These are phyloP conservation scores for Citrus glauca DNA, from an alignment of 345 rosid species.

Conservation along the genomic window DNA sequence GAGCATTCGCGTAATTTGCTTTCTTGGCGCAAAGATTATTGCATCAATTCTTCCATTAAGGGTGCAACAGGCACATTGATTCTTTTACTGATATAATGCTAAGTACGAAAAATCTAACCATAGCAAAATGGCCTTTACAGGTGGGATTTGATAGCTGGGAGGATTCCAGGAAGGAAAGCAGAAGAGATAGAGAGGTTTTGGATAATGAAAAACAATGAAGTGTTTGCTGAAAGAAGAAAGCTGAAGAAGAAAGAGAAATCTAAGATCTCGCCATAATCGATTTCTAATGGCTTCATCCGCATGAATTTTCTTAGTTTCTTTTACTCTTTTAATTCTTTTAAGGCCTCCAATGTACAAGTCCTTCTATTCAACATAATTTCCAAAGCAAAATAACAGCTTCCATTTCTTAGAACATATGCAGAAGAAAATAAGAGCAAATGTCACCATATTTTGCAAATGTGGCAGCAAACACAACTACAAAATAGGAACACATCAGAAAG, in stretches of 20 bases:
- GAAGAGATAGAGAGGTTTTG: constrained; percentile 80
- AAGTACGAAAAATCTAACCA: background rate
- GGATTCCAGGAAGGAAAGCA: constrained; percentile 63
- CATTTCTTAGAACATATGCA: background rate
- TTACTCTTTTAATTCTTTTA: background rate
- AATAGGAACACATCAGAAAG: background rate
- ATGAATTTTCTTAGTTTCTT: background rate
- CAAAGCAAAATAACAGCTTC: background rate
- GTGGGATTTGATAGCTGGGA: constrained; percentile 74
- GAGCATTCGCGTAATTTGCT: background rate
- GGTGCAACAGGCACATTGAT: background rate
- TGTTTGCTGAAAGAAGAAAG: constrained; percentile 41
- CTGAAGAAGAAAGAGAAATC: constrained; percentile 9
- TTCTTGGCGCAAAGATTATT: background rate
- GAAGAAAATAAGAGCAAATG: background rate
- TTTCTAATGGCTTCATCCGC: background rate
- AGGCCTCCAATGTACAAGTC: background rate
- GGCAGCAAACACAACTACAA: background rate
- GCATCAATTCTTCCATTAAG: background rate
- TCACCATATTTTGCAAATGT: background rate
- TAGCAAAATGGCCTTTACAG: constrained; percentile 23
- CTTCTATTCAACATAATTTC: background rate
- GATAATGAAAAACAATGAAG: constrained; percentile 58
- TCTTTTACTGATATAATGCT: background rate
- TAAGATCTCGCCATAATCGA: background rate